Evolutionary conservation across 2,329 filamentous ascomycete species (phyloP).

Genomic region (Scedosporium boydii): DNA sequence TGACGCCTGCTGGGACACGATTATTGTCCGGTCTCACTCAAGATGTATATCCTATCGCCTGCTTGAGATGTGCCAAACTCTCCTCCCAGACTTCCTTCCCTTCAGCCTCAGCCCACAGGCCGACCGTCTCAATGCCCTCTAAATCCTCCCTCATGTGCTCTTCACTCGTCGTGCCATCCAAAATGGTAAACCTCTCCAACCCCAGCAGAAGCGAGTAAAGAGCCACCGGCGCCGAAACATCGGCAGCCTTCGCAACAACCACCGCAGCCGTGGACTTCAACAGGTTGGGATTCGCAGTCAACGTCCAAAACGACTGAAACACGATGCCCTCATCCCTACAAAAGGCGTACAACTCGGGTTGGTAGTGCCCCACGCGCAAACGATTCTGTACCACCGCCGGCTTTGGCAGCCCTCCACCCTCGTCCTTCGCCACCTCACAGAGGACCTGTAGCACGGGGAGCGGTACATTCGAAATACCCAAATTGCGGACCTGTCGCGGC

Average conservation of each 20-base stretch:
- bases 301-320: conserved; percentile 47
- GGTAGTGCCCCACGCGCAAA: conserved; percentile 55
- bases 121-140: conserved; percentile 29
- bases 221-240: conserved; percentile 28
- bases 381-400: conserved; percentile 65
- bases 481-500: conserved; percentile 49
- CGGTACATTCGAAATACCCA: conserved; percentile 72
- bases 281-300: conserved; percentile 35
- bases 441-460: conserved; percentile 46
- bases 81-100: conserved; percentile 37
- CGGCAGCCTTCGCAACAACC: conserved; percentile 32
- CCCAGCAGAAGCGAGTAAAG: conserved; percentile 40
- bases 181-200: conserved; percentile 28
- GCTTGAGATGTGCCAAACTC: conserved; percentile 38
- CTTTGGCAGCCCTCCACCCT: conserved; percentile 23
- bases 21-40: neutral
- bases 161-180: conserved; percentile 36
- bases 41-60: neutral
- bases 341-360: conserved; percentile 40
- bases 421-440: conserved; percentile 27
- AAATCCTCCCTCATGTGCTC: conserved; percentile 41
- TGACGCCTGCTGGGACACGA: too few species aligned
- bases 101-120: conserved; percentile 31
- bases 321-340: conserved; percentile 30
- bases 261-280: conserved; percentile 34